Evolutionary conservation across 2,329 filamentous ascomycete species (phyloP), one percentile per base, ranked within the genome.

Genomic region (Fusarium sp.): DNA sequence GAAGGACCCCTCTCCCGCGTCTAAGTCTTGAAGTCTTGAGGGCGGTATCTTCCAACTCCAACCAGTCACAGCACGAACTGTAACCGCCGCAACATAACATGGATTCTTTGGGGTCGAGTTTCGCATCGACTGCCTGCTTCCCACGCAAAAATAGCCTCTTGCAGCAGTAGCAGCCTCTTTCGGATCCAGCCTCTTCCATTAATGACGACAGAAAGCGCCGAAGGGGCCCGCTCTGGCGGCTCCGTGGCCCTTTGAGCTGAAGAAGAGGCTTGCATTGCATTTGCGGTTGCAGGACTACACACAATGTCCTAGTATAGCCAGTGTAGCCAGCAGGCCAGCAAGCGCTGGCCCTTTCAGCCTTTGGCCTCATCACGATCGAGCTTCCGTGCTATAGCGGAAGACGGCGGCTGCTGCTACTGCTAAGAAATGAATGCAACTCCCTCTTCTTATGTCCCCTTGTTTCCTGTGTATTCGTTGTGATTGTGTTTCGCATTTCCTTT

Each of bases 81-180:
- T 72, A 73, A 67, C 70, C 71, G 71, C 71, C 58, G 66, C 47
- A 51, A 48, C 66, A 54, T 30, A 70, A 68, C 68, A 57, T 63
- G 27, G 27, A 30, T 30, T 30, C 58, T 51, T 51, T 65, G 62
- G 52, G 64, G 58, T 67, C 33, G 52, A 57, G 59, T 65, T 64
- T 63, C 63, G 60, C 23, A 44, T 62, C 37, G 56, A 62, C 62
- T 50, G 25, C 51, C 37, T 48, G 40, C 37, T 27, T 56, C 44
- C 44, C 27, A 27, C 22, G 47, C 54, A 49, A 70, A 70, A 67
- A 68, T 68, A 68, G 65, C 39, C 46, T 52, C 44, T 37, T 65
- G 60, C 62, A 65, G 59, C 59, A 51, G 52, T 39, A 39, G 65
- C 64, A 56, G 65, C 40, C 41, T 32, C 30, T 56, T 44, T 48